Percentiles rank a stretch among this genome's conserved stretches.
These are phyloP conservation scores for Penicillium brasilianum DNA, from an alignment of 2,329 filamentous ascomycete genomes.

Conservation along the genomic window DNA sequence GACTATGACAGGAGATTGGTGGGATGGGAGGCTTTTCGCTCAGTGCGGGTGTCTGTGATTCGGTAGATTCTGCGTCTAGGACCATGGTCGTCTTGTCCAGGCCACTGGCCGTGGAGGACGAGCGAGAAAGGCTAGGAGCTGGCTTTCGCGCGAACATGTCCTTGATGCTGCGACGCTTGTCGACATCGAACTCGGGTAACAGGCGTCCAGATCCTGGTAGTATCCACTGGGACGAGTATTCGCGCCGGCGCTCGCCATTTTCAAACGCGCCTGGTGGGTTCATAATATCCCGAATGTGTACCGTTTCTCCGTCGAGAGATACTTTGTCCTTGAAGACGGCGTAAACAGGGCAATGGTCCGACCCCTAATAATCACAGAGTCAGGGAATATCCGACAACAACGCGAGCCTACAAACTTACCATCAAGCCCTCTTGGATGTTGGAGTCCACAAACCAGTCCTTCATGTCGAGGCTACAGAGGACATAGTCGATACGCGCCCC, in stretches of 20 bases:
- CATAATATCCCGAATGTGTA: constrained; percentile 72
- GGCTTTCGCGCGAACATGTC: constrained; percentile 83
- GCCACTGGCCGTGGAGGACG: constrained; percentile 19
- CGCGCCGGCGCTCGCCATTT: constrained; percentile 66
- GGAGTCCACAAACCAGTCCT: constrained; percentile 76
- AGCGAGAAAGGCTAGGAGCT: constrained; percentile 6
- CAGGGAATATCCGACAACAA: constrained; percentile 20
- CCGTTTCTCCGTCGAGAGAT: constrained; percentile 52
- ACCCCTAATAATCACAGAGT: constrained; percentile 61
- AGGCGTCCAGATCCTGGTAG: constrained; percentile 79
- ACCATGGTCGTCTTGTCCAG: constrained; percentile 16
- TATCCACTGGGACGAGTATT: constrained; percentile 69
- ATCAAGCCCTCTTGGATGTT: constrained; percentile 93
- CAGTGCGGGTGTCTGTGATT: constrained; percentile 6
- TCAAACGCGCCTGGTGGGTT: constrained; percentile 76
- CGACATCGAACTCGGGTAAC: constrained; percentile 75
- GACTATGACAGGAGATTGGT: not conserved
- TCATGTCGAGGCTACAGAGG: constrained; percentile 78
- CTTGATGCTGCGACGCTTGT: constrained; percentile 80
- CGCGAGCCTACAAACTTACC: constrained; percentile 40
- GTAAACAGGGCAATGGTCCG: constrained; percentile 95
- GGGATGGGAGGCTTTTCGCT: not conserved
- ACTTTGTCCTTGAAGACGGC: constrained; percentile 72
- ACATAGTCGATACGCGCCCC: constrained; percentile 94
- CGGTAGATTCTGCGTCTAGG: not conserved